Evolutionary conservation across 352 stramenopile genomes (phyloP).

Genomic region (Globisporangium recalcitrans): DNA sequence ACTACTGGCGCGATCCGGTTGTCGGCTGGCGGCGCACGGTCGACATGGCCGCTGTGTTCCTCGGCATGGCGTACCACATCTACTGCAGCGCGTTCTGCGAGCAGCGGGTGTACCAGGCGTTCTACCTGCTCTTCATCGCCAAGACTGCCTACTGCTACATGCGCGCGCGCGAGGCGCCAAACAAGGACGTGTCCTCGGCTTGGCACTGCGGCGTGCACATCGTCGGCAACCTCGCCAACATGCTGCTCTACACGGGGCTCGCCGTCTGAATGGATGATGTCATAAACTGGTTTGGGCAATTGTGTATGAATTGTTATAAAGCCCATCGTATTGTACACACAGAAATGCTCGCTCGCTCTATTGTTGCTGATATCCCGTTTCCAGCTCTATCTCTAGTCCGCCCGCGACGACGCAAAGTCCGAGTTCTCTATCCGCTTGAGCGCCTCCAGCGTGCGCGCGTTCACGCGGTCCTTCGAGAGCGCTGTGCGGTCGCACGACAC

Average conservation of each 20-base stretch:
- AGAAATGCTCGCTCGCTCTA: neutral
- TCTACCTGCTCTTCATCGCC: slow-evolving; percentile 59
- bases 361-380: neutral
- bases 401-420: slow-evolving; percentile 49
- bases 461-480: slow-evolving; percentile 48
- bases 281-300: neutral
- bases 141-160: slow-evolving; percentile 75
- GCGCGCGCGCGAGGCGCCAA: slow-evolving; percentile 44
- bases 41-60: slow-evolving; percentile 64
- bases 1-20: slow-evolving; percentile 78
- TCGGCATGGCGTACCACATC: slow-evolving; percentile 55
- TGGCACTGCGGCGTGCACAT: slow-evolving; percentile 81
- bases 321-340: neutral
- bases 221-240: slow-evolving; percentile 69
- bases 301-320: neutral
- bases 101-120: slow-evolving; percentile 45
- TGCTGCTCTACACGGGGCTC: slow-evolving; percentile 70
- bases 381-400: slow-evolving; percentile 16
- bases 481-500: slow-evolving; percentile 33
- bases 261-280: slow-evolving; percentile 24
- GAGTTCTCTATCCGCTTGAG: slow-evolving; percentile 46
- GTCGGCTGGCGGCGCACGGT: slow-evolving; percentile 64
- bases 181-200: slow-evolving; percentile 64
- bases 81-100: slow-evolving; percentile 55
- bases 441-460: slow-evolving; percentile 31